A percentile compares a stretch with the other conserved stretches of the same genome.
Evolutionary conservation across 768 basidiomycete species (phyloP).

Genomic region (Rhizopogon rudus): DNA sequence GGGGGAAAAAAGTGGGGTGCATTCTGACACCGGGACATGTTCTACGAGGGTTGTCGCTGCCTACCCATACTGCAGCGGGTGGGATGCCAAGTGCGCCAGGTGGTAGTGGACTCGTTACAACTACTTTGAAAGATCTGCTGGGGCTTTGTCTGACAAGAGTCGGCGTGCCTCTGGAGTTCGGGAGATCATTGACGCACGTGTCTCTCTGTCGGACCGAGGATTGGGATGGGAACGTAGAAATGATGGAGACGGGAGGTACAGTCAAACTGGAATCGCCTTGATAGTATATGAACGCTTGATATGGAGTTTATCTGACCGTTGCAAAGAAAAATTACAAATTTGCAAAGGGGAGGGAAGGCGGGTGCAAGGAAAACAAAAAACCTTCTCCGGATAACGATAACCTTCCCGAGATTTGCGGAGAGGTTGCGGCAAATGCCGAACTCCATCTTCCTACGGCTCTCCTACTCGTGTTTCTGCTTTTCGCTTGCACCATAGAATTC

Average conservation of each 20-base stretch:
- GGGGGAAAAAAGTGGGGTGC: conserved; percentile 18
- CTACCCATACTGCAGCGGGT: conserved; percentile 1
- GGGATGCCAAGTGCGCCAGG: neutral
- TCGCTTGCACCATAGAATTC: too few species aligned
- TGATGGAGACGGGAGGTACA: too few species aligned
- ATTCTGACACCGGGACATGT: conserved; percentile 36
- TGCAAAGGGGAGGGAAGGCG: too few species aligned
- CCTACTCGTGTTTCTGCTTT: too few species aligned
- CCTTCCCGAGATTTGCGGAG: too few species aligned
- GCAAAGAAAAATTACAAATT: too few species aligned
- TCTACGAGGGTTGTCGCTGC: conserved; percentile 29
- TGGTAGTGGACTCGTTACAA: conserved; percentile 3
- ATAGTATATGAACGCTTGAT: neutral
- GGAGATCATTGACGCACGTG: conserved; percentile 1
- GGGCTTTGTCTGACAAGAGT: conserved; percentile 26
- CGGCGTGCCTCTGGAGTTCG: conserved; percentile 23
- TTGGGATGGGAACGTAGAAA: neutral
- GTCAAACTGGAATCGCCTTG: neutral
- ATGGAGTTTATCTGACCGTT: neutral
- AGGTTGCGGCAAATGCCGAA: too few species aligned
- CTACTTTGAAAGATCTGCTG: conserved; percentile 11
- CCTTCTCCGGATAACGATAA: too few species aligned
- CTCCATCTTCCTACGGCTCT: too few species aligned
- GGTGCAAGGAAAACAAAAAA: too few species aligned
- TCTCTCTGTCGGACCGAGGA: neutral